Percentiles rank a stretch among this genome's conserved stretches.
phyloP scores from a whole-genome alignment of 1,284 basidiomycete species.

The Tilletia walkeri region DNA sequence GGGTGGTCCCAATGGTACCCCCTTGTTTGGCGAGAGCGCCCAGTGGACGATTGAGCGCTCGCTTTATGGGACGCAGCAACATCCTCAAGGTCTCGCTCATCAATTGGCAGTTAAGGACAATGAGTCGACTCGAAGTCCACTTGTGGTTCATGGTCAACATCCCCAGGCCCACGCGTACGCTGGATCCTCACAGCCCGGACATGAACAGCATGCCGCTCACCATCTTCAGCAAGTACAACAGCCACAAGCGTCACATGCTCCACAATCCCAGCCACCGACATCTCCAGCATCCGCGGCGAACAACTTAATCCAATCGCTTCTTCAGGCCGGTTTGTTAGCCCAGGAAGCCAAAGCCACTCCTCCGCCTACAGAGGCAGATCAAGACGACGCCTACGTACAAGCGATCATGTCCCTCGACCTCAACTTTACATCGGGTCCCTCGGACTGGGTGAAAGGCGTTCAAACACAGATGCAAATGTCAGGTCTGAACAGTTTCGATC shows the following conservation, averaged over 20 bases:
- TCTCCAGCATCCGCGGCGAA: slow-evolving; percentile 11
- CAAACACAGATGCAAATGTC: slow-evolving; percentile 67
- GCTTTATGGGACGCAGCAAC: slow-evolving; percentile 27
- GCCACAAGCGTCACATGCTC: too few relatives aligned
- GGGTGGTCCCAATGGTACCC: slow-evolving; percentile 34
- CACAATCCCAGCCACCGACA: too few relatives aligned
- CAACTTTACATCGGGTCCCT: slow-evolving; percentile 59
- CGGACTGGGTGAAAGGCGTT: slow-evolving; percentile 6
- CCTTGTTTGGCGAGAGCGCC: slow-evolving; percentile 46
- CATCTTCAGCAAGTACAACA: too few relatives aligned
- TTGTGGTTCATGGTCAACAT: not conserved
- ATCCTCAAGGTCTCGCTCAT: slow-evolving; percentile 9
- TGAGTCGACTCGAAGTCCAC: not conserved
- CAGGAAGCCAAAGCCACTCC: slow-evolving; percentile 31
- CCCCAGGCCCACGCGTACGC: not conserved
- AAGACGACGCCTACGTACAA: slow-evolving; percentile 65
- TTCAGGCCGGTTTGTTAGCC: slow-evolving; percentile 49
- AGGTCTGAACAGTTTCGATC: slow-evolving; percentile 64
- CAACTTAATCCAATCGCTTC: slow-evolving; percentile 42
- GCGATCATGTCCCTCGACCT: slow-evolving; percentile 70
- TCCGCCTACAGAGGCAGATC: slow-evolving; percentile 58
- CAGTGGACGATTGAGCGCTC: slow-evolving; percentile 49
- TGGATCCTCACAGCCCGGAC: too few relatives aligned
- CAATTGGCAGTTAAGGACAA: slow-evolving; percentile 7
- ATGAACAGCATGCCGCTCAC: too few relatives aligned